These are phyloP conservation scores for Posidonia australis DNA, from an alignment of 106 monocot genomes.

Conservation along the genomic window DNA sequence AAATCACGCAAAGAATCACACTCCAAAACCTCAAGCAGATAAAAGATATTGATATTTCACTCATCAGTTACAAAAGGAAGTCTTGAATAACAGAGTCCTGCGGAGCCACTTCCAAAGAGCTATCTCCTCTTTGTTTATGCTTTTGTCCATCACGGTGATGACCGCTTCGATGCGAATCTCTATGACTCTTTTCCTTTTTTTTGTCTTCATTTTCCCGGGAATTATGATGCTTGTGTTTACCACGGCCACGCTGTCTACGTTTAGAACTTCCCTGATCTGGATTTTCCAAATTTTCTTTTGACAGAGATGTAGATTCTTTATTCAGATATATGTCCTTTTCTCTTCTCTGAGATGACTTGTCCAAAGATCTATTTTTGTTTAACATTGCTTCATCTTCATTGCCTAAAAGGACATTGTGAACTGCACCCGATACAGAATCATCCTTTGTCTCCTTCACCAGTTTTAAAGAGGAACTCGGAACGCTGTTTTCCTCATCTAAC, in stretches of 20 bases:
- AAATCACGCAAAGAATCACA: no score
- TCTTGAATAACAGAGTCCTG: constrained; percentile 57
- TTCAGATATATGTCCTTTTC: constrained; percentile 8
- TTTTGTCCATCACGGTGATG: constrained; percentile 42
- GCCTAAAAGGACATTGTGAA: constrained; percentile 37
- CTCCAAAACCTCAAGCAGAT: background rate
- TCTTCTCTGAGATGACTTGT: constrained; percentile 11
- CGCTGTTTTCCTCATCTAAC: constrained; percentile 47
- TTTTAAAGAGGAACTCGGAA: constrained; percentile 11
- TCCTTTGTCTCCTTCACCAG: constrained; percentile 18
- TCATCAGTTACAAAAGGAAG: constrained; percentile 53
- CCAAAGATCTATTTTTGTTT: constrained; percentile 15
- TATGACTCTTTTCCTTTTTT: constrained; percentile 32
- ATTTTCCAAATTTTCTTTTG: constrained; percentile 21
- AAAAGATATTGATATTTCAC: background rate
- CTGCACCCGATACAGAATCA: constrained; percentile 50
- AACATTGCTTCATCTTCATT: constrained; percentile 19
- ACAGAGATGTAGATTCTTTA: constrained; percentile 13
- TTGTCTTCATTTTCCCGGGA: constrained; percentile 22
- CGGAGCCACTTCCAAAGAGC: constrained; percentile 20
- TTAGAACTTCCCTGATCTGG: constrained; percentile 20
- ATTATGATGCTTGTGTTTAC: constrained; percentile 37
- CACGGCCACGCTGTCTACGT: constrained; percentile 26
- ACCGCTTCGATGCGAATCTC: constrained; percentile 23
- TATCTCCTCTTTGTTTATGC: constrained; percentile 32